These are phyloP conservation scores for Thalassiosira mediterranea DNA, from an alignment of 352 stramenopile genomes.

Conservation along the genomic window DNA sequence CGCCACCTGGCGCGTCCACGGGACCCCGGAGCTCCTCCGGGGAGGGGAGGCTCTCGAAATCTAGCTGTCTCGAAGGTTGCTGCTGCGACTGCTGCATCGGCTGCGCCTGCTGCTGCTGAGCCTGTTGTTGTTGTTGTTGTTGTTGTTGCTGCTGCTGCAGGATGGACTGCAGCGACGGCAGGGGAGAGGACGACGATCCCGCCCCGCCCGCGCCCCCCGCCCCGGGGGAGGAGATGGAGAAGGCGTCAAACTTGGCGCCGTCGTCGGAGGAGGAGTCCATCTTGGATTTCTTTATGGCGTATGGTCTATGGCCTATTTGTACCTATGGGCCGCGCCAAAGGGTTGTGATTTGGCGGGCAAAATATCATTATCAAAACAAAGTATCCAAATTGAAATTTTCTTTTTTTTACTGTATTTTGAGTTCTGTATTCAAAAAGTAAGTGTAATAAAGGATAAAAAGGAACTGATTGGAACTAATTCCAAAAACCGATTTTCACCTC, in stretches of 20 bases:
- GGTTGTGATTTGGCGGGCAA: too few species aligned
- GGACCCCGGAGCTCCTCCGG: conserved; percentile 30
- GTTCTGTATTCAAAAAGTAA: too few species aligned
- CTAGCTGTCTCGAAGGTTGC: background rate
- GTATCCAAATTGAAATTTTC: too few species aligned
- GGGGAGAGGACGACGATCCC: background rate
- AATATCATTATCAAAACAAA: too few species aligned
- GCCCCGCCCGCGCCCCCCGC: background rate
- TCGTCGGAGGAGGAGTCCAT: background rate
- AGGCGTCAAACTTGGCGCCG: conserved; percentile 3
- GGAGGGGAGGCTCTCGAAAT: conserved; percentile 16
- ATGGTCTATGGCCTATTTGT: too few species aligned
- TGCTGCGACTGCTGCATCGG: background rate
- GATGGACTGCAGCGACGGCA: conserved; percentile 39
- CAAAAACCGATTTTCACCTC: too few species aligned
- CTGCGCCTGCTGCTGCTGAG: background rate
- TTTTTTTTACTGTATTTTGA: too few species aligned
- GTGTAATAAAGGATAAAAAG: too few species aligned
- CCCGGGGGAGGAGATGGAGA: background rate
- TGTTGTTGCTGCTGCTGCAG: conserved; percentile 29
- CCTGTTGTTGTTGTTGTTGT: conserved; percentile 28
- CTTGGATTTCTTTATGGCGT: too few species aligned
- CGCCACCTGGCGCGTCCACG: background rate
- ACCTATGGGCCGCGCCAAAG: too few species aligned
- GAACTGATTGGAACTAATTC: too few species aligned